Conservation (phyloP, 2,329 filamentous ascomycete species). For the Helotiales sp. region DNA sequence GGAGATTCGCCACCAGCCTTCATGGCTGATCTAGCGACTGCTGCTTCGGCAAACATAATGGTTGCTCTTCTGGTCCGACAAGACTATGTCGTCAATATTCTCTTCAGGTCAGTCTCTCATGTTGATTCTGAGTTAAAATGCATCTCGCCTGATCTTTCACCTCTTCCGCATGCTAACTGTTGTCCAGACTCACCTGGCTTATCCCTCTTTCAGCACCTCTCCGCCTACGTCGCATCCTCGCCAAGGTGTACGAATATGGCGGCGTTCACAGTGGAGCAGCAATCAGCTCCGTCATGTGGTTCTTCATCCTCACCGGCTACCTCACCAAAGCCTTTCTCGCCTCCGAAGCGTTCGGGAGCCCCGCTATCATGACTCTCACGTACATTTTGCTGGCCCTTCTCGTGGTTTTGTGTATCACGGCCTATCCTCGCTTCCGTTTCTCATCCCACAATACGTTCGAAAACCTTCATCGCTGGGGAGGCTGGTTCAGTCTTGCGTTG, state of each 20-base stretch:
- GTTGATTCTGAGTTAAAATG: background rate
- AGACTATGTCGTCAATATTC: slow-evolving; percentile 51
- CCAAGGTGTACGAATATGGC: slow-evolving; percentile 53
- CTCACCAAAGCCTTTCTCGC: slow-evolving; percentile 21
- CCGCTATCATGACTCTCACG: slow-evolving; percentile 12
- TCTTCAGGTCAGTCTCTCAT: slow-evolving; percentile 39
- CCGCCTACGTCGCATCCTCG: slow-evolving; percentile 45
- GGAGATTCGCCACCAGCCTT: background rate
- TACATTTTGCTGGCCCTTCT: slow-evolving; percentile 44
- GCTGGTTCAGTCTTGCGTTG: slow-evolving; percentile 51
- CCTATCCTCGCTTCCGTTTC: slow-evolving; percentile 50
- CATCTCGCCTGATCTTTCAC: background rate
- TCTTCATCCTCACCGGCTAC: slow-evolving; percentile 38
- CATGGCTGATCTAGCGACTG: slow-evolving; percentile 19
- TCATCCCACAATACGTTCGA: slow-evolving; percentile 56
- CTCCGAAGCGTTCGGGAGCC: background rate
- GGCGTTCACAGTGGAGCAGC: slow-evolving; percentile 53
- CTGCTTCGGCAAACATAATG: slow-evolving; percentile 43
- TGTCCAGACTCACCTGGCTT: slow-evolving; percentile 40
- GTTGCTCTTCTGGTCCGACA: slow-evolving; percentile 51
- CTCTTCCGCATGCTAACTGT: background rate
- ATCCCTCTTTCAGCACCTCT: slow-evolving; percentile 47
- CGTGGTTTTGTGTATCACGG: slow-evolving; percentile 46
- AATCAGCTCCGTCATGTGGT: slow-evolving; percentile 49
- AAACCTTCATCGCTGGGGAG: slow-evolving; percentile 54